phyloP scores from a whole-genome alignment of 129 eudicot genomes.

The Sambucus nigra region DNA sequence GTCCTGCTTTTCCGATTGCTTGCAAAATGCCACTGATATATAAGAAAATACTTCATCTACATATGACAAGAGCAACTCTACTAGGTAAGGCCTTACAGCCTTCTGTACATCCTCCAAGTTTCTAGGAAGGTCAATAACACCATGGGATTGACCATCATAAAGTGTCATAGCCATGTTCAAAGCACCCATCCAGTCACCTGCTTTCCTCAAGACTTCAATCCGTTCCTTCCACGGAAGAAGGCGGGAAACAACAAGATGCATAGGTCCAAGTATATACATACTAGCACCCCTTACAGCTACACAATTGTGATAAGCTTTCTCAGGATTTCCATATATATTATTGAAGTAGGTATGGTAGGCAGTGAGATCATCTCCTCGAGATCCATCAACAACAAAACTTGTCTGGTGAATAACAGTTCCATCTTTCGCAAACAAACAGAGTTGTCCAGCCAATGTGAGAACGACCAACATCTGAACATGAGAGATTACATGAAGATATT shows the following conservation, averaged over 20 bases:
- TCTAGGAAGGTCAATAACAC: constrained; percentile 91
- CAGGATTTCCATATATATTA: constrained; percentile 53
- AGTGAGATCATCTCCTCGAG: constrained; percentile 54
- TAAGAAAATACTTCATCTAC: constrained; percentile 94
- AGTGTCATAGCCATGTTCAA: constrained; percentile 82
- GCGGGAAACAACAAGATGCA: constrained; percentile 73
- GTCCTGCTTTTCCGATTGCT: constrained; percentile 46
- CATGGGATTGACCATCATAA: constrained; percentile 81
- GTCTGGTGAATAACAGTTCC: constrained; percentile 82
- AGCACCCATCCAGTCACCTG: constrained; percentile 99
- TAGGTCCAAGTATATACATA: constrained; percentile 75
- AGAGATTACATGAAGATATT: constrained; percentile 6
- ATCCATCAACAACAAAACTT: constrained; percentile 52
- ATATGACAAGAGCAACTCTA: constrained; percentile 70
- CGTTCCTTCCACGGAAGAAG: constrained; percentile 99
- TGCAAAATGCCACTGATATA: constrained; percentile 66
- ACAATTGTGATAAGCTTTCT: constrained; percentile 90
- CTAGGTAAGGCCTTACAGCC: constrained; percentile 66
- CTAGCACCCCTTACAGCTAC: constrained; percentile 84
- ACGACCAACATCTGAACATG: constrained; percentile 72
- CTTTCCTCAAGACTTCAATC: constrained; percentile 80
- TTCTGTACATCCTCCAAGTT: constrained; percentile 47
- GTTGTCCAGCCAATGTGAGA: constrained; percentile 63
- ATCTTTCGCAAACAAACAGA: constrained; percentile 74
- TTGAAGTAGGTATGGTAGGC: constrained; percentile 65